phyloP scores from a whole-genome alignment of 257 asterid species.

The Solanum bukasovii region DNA sequence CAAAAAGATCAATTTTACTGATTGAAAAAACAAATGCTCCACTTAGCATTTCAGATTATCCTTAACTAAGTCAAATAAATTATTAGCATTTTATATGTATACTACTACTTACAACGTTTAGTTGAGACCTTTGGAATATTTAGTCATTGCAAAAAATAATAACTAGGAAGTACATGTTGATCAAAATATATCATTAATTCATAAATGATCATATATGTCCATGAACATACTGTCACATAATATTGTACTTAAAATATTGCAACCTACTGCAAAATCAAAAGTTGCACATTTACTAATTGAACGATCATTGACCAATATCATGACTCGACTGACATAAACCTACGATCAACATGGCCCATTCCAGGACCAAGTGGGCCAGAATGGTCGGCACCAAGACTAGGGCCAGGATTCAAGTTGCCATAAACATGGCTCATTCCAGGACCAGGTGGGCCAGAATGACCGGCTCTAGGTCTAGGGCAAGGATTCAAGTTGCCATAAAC shows the following conservation, averaged over 20 bases:
- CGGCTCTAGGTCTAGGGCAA: no score
- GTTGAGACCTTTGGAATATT: background rate
- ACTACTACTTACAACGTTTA: background rate
- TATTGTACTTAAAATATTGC: background rate
- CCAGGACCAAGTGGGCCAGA: background rate
- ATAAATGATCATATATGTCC: background rate
- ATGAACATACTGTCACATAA: background rate
- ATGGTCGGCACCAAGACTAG: background rate
- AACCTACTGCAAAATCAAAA: background rate
- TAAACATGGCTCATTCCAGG: no score
- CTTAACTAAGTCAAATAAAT: background rate
- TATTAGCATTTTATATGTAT: background rate
- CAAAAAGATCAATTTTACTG: no score
- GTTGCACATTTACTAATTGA: background rate
- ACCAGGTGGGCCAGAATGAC: no score
- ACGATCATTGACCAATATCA: background rate
- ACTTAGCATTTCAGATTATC: no score
- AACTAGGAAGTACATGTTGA: background rate
- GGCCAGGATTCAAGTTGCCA: background rate
- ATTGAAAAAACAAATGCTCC: no score
- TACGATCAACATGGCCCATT: background rate
- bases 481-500: background rate
- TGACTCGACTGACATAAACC: slow-evolving; percentile 1
- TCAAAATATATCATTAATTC: background rate
- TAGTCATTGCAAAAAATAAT: background rate